phyloP scores from a whole-genome alignment of 305 asterid species.

The Fraxinus dipetala region DNA sequence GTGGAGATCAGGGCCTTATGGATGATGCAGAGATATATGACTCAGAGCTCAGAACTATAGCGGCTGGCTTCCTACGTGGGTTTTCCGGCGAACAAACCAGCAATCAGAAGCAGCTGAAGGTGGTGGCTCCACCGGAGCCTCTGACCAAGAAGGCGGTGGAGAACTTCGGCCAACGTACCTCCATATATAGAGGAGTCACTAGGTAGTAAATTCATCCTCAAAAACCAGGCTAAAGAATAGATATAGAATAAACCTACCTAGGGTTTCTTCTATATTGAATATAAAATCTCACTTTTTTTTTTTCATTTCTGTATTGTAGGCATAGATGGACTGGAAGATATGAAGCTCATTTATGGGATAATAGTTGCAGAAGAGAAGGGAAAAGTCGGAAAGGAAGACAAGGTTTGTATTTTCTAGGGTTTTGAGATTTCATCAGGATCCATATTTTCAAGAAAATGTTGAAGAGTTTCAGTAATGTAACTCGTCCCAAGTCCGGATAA shows the following conservation, averaged over 20 bases:
- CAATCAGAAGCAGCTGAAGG: conserved; percentile 32
- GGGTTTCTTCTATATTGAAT: not conserved
- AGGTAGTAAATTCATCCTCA: conserved; percentile 34
- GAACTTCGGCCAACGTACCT: conserved; percentile 78
- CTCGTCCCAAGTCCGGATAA: not conserved
- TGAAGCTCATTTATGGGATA: conserved; percentile 73
- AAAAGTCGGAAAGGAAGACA: conserved; percentile 94
- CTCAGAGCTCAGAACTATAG: conserved; percentile 58
- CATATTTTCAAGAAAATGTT: not conserved
- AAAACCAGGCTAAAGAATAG: not conserved
- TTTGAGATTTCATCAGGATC: conserved; percentile 16
- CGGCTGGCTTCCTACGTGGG: conserved; percentile 55
- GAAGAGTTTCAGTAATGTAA: not conserved
- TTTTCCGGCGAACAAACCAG: conserved; percentile 34
- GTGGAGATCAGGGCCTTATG: conserved; percentile 16
- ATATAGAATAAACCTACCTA: not conserved
- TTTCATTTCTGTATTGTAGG: conserved; percentile 25
- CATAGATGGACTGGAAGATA: conserved; percentile 81
- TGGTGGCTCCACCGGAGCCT: conserved; percentile 29
- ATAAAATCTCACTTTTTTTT: not conserved
- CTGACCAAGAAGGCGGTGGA: conserved; percentile 59
- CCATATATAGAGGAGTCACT: conserved; percentile 78
- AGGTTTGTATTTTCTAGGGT: conserved; percentile 50
- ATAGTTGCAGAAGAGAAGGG: conserved; percentile 84
- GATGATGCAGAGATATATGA: conserved; percentile 36